phyloP scores from a whole-genome alignment of 78 protist species.

The Protostelium mycophagum region DNA sequence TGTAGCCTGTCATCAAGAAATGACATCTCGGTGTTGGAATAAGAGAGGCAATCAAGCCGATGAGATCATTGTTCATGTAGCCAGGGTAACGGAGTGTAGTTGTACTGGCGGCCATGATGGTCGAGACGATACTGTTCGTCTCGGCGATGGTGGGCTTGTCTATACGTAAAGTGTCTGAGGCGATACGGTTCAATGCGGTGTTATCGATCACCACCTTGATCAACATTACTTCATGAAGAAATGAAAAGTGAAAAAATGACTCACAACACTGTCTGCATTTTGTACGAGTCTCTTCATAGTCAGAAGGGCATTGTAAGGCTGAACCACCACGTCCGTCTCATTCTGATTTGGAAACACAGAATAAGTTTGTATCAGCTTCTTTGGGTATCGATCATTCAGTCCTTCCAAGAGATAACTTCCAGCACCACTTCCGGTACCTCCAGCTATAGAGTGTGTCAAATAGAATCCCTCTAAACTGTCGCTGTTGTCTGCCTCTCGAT shows the following conservation, averaged over 20 bases:
- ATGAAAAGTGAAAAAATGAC: not conserved
- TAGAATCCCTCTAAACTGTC: constrained; percentile 94
- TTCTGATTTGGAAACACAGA: constrained; percentile 89
- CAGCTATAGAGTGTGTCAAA: constrained; percentile 95
- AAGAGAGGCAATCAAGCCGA: constrained; percentile 95
- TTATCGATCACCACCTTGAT: constrained; percentile 95
- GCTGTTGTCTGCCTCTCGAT: constrained; percentile 96
- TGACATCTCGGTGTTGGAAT: constrained; percentile 99
- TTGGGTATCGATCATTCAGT: constrained; percentile 92
- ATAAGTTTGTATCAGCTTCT: constrained; percentile 97
- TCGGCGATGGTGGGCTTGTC: constrained; percentile 77
- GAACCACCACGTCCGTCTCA: constrained; percentile 88
- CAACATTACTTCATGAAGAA: not conserved
- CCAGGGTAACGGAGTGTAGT: constrained; percentile 96
- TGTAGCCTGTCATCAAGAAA: constrained; percentile 98
- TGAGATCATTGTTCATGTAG: constrained; percentile 97
- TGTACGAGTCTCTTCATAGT: constrained; percentile 91
- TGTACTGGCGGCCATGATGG: constrained; percentile 98
- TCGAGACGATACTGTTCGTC: constrained; percentile 78
- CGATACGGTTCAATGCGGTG: constrained; percentile 94
- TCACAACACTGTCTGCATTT: constrained; percentile 87
- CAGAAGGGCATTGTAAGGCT: constrained; percentile 96
- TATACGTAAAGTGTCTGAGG: constrained; percentile 80
- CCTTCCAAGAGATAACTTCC: constrained; percentile 92
- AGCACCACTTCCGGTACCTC: constrained; percentile 99